These are phyloP conservation scores for Corymbia citriodora DNA, from an alignment of 441 rosid genomes.

Conservation along the genomic window DNA sequence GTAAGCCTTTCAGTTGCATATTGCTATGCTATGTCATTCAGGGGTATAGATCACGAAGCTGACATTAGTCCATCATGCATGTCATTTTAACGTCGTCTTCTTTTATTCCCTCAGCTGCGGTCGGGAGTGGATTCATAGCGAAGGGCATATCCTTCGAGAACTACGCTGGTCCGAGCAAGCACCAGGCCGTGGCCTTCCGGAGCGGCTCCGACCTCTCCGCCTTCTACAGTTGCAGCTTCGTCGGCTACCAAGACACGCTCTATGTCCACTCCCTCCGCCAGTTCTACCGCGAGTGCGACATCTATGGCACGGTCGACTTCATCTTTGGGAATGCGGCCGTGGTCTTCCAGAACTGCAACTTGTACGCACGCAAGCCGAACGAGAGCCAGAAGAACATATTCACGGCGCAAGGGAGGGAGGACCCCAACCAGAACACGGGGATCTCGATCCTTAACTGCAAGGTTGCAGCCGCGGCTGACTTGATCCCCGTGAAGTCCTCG, in stretches of 20 bases:
- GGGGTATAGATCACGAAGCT: not conserved
- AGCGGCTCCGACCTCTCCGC: slow-evolving; percentile 47
- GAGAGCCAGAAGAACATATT: slow-evolving; percentile 30
- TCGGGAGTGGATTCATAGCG: slow-evolving; percentile 44
- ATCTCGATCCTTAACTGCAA: slow-evolving; percentile 33
- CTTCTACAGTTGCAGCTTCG: slow-evolving; percentile 44
- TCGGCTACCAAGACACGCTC: slow-evolving; percentile 47
- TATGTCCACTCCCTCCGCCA: slow-evolving; percentile 48
- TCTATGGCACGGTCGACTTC: slow-evolving; percentile 44
- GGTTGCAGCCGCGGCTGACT: slow-evolving; percentile 33
- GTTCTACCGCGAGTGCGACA: slow-evolving; percentile 43
- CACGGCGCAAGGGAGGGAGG: slow-evolving; percentile 49
- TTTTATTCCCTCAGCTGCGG: slow-evolving; percentile 18
- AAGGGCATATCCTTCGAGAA: slow-evolving; percentile 47
- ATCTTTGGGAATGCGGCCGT: slow-evolving; percentile 46
- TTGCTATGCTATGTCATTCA: not conserved
- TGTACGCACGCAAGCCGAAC: slow-evolving; percentile 46
- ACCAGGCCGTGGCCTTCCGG: slow-evolving; percentile 55
- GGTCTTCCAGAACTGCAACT: slow-evolving; percentile 42
- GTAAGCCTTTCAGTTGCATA: not conserved
- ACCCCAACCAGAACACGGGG: slow-evolving; percentile 39
- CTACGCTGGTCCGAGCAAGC: slow-evolving; percentile 40
- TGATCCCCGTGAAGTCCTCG: slow-evolving; percentile 29
- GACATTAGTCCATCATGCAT: not conserved
- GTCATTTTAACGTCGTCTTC: not conserved